Base-by-base conservation (phyloP, 192 early-diverging fungal species). In the Umbelopsis isabellina region DNA sequence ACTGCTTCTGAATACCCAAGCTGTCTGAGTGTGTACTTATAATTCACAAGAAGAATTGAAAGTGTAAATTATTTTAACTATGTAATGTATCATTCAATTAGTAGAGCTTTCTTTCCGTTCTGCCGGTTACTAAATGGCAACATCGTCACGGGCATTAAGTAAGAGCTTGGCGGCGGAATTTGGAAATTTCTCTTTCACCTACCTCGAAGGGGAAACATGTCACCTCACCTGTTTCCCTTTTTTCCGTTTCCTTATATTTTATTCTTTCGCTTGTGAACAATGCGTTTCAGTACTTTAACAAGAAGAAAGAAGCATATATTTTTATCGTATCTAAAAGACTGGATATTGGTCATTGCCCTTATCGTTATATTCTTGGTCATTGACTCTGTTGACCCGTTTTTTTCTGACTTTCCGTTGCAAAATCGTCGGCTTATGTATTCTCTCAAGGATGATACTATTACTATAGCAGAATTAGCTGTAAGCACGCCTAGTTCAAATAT, bases 301-400 rank as follows among this genome's bases (percentile, higher is more conserved):
- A 25, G 6, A 16, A 5, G 55, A 27, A 61, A 30, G 33, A 61
- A 61, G 30, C 55, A 61, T 61, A 25, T 61, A n/a, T 61, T 61
- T n/a, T 4, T 61, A 61, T 61, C 55, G 33, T 61, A 61, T 4
- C 11, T 61, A 6, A 61, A 61, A 61, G 55, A 61, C 27, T 61
- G 55, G 55, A 0, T 61, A 10, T 16, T 61, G 55, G 55, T 61
- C 27, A 61, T 61, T 18, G 25, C 33, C 25, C 55, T 61, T 61
- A 61, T 61, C 16, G 55, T 61, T 30, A 25, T 61, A 4, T 61
- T 61, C 25, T 30, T 61, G 55, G 55, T 61, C 23, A 61, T 61
- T 35, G 55, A 61, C 15, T 16, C 27, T 2, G 30, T 61, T 33
- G 55, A 61, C 55, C 55, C 55, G 4, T 61, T 61, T 35, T 61